A percentile compares a stretch with the other conserved stretches of the same genome.
Evolutionary conservation across 139 green algal genomes (phyloP).

Genomic region (Chlorella sp.): DNA sequence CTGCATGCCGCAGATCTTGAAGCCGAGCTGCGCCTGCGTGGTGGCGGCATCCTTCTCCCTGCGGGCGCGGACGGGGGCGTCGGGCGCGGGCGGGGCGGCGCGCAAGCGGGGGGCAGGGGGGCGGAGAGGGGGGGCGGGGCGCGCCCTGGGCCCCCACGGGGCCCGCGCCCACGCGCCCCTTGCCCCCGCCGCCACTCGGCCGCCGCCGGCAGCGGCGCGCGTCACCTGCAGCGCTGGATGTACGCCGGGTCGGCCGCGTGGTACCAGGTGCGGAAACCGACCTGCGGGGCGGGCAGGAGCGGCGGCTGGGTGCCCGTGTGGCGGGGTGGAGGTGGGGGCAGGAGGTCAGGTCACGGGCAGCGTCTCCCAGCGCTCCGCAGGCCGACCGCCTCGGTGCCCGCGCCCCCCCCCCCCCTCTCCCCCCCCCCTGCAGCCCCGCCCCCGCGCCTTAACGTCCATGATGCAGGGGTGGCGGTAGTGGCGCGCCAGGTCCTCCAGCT

Average conservation of each 20-base stretch:
- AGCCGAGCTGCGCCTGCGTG: conserved; percentile 75
- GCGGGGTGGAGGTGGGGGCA: no score
- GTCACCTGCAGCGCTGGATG: conserved; percentile 64
- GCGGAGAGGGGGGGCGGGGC: background rate
- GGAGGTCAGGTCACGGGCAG: no score
- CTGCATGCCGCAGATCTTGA: conserved; percentile 84
- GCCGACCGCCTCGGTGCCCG: no score
- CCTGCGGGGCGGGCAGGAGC: conserved; percentile 38
- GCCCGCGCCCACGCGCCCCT: background rate
- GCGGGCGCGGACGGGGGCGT: background rate
- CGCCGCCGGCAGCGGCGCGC: no score
- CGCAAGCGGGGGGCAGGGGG: background rate
- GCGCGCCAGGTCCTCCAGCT: conserved; percentile 71
- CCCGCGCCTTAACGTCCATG: conserved; percentile 75
- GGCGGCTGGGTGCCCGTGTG: no score
- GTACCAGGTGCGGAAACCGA: conserved; percentile 78
- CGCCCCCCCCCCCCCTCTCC: no score
- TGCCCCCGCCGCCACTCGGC: background rate
- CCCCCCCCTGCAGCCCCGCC: no score
- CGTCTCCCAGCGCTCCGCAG: no score
- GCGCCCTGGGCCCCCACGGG: background rate
- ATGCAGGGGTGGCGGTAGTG: conserved; percentile 71
- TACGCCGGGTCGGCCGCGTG: conserved; percentile 51
- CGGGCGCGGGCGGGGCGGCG: background rate
- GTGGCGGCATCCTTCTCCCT: conserved; percentile 76